Base-by-base conservation (phyloP, 331 rosid genomes). In the Malus hybrid region DNA sequence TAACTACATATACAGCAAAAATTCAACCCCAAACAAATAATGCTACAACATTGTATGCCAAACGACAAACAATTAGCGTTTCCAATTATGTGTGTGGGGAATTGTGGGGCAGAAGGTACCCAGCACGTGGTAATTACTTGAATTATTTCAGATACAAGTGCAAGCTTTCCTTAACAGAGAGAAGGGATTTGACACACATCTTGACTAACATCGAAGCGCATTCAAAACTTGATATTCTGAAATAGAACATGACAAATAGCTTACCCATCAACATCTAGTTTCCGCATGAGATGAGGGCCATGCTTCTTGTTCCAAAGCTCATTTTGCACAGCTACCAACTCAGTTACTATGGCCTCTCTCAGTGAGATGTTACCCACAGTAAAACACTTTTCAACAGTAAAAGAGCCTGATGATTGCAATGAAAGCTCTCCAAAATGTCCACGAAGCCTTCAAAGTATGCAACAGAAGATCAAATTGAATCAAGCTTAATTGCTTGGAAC, bases 231-330 rank as follows among this genome's bases (percentile, higher is more conserved):
- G 50, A 65, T 73, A 73, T 36, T 76, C 53, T 74, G 57, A 73
- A 55, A 78, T 19, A 67, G 66, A 74, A 71, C 30, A 74, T 70
- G 73, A 65, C 29, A 36, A 80, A 36, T 28, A 57, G 39, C 89
- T 76, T 89, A 90, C 99, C 95, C 82, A 24, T 90, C 96, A 83
- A 95, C 85, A 79, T 95, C 97, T 62, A 95, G 87, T 75, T 75
- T 92, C 88, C 91, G 79, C 68, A 92, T 65, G 77, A 95, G 96
- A 88, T 85, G 83, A 76, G 93, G 81, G 22, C 99, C 99, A 63
- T 90, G 97, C 88, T 86, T 95, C 46, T 92, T 82, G 85, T 85
- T 94, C 77, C 96, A 90, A 82, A 92, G 90, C 73, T 90, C 96
- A 77, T 78, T 86, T 60, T 67, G 87, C 36, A 86, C 87, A 69